Conservation (phyloP, 2,329 filamentous ascomycete genomes). For the Penicillium sp. region DNA sequence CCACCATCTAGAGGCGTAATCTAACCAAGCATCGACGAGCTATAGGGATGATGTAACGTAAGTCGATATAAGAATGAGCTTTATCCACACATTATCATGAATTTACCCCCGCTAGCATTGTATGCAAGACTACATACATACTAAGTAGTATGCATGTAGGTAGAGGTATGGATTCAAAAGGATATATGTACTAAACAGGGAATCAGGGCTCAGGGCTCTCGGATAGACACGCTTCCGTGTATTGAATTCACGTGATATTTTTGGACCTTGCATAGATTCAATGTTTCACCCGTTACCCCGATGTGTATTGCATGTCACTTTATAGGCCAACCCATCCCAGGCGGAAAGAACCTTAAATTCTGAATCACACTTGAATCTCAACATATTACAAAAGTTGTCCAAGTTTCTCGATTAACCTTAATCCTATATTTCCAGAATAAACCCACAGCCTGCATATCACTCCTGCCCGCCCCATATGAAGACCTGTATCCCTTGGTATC, state of each 20-base stretch:
- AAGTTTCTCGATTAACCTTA: not conserved
- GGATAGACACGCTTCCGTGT: slow-evolving; percentile 6
- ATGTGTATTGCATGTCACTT: not conserved
- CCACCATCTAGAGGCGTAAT: too few relatives aligned
- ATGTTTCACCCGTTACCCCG: not conserved
- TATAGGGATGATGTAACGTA: too few relatives aligned
- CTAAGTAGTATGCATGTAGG: not conserved
- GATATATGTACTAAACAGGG: slow-evolving; percentile 1
- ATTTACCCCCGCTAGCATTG: too few relatives aligned
- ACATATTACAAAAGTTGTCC: not conserved
- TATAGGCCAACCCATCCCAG: not conserved
- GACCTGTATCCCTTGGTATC: not conserved
- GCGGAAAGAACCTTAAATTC: not conserved
- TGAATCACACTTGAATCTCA: not conserved
- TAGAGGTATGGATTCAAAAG: not conserved
- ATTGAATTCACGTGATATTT: not conserved
- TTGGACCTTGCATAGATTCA: not conserved
- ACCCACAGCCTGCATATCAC: not conserved
- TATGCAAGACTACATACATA: too few relatives aligned
- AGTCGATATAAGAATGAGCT: too few relatives aligned
- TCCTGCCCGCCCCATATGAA: not conserved
- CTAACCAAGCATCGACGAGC: too few relatives aligned
- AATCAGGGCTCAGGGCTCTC: slow-evolving; percentile 18
- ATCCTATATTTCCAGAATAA: not conserved
- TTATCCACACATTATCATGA: too few relatives aligned